A percentile compares a stretch with the other conserved stretches of the same genome.
Evolutionary conservation across 768 basidiomycete species (phyloP).

Genomic region (Russula brevipes): DNA sequence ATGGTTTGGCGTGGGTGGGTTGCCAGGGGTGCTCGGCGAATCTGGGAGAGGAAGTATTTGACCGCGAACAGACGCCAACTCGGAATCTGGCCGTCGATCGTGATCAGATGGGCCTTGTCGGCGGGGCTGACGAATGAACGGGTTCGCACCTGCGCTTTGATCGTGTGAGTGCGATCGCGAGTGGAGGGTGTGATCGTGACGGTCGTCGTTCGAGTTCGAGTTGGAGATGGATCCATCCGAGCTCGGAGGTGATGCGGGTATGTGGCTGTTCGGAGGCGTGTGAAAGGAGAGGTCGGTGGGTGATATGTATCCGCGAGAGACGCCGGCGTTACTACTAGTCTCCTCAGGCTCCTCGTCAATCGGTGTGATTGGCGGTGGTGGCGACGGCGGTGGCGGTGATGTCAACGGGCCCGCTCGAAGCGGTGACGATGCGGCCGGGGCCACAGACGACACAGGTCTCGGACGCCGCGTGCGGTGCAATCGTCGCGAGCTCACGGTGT

Average conservation of each 20-base stretch:
- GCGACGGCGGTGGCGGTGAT: conserved; percentile 41
- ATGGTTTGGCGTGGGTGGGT: conserved; percentile 80
- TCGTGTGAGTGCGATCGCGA: conserved; percentile 54
- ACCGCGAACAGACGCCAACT: conserved; percentile 56
- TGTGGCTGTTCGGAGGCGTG: conserved; percentile 43
- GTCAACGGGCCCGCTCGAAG: conserved; percentile 49
- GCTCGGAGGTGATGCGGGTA: conserved; percentile 41
- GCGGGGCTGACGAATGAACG: conserved; percentile 69
- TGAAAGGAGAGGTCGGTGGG: conserved; percentile 64
- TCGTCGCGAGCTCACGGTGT: conserved; percentile 46
- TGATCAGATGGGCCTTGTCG: conserved; percentile 58
- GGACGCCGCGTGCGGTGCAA: conserved; percentile 57
- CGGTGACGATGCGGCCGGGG: conserved; percentile 57
- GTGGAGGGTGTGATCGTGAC: conserved; percentile 34
- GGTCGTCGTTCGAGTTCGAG: conserved; percentile 27
- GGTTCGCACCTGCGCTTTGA: conserved; percentile 73
- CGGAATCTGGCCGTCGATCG: conserved; percentile 57
- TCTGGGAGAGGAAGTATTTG: conserved; percentile 58
- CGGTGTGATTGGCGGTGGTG: conserved; percentile 67
- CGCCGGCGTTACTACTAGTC: conserved; percentile 37
- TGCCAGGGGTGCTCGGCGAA: conserved; percentile 63
- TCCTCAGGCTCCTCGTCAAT: conserved; percentile 71
- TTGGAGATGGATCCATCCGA: conserved; percentile 23
- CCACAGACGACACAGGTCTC: conserved; percentile 40
- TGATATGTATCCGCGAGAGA: conserved; percentile 54